Base-by-base conservation (phyloP, 176 grass and related monocot genomes). In the Eleusine coracana region DNA sequence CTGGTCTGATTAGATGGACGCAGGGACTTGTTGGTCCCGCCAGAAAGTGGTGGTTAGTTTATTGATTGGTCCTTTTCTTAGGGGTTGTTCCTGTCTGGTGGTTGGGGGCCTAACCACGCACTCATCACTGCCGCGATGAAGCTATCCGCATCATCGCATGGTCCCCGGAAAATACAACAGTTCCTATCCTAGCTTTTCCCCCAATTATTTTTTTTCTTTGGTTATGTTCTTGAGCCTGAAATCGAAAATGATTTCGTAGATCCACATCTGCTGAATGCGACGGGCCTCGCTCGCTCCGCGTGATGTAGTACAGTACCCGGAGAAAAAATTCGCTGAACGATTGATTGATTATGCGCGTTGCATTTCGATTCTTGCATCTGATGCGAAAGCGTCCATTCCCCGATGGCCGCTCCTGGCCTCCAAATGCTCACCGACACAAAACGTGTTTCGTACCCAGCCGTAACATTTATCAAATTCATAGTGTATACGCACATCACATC, bases 61-160 rank as follows among this genome's bases (percentile, higher is more conserved):
- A 87, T 78, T 73, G 69, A 73, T 82, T 82, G 73, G 79, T 74
- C 60, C 67, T 82, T 78, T 77, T 66, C 56, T 77, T 73, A 55
- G 62, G 68, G 80, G 38, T 80, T 79, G 68, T 90, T 83, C 62
- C 75, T 90, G 88, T 79, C 88, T 80, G 80, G 80, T 87, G 70
- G 80, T 83, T 90, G 88, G 84, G 84, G 45, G 80, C 75, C 80
- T 60, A 70, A 81, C 84, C 84, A 86, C 79, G 59, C 78, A 73
- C 76, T 66, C 66, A 77, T 73, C 44, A 28, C 83, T 86, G 78
- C 73, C 38, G 49, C 63, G 70, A 73, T 86, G 10, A 50, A 86
- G 68, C 48, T 70, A 34, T 71, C 69, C 58, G n/a, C 21, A 63
- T 63, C 59, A 39, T 67, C 27, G 39, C 37, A 69, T 83, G 74